Evolutionary conservation across 179 eudicot genomes (phyloP), one percentile per base, ranked within the genome.

Genomic region (Corrigiola litoralis): DNA sequence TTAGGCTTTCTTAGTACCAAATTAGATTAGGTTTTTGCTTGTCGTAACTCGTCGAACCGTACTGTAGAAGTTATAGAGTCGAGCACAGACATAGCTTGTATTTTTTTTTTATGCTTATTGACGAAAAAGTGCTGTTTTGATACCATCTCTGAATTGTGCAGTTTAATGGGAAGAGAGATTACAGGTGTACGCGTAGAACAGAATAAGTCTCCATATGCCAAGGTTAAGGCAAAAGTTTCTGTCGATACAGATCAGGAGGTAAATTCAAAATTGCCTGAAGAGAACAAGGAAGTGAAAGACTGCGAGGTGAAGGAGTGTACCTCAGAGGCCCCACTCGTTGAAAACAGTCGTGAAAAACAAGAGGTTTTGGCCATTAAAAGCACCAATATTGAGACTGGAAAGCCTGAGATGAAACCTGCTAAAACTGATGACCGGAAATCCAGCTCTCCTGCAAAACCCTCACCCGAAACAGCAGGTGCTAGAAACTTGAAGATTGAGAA

Each of bases 111-210:
- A 29, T 18, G 42, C 36, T 27, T 60, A 10, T 46, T 14, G n/a
- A 5, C 23, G 73, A 21, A 10, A 33, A 34, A 47, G 20, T 52
- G n/a, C 16, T 16, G 13, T 54, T 6, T 33, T 21, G 31, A 9
- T 16, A 23, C 53, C 9, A 21, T 7, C 38, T 29, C 23, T 38
- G 25, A 55, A 20, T 67, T 31, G 18, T 75, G 76, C 84, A 88
- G 96, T 76, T 69, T 54, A 69, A 89, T 92, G 98, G 96, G 92
- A 69, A 87, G 95, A 75, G 88, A 89, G 59, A 77, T 89, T 65
- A 67, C 88, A 33, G 92, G 96, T 52, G 58, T 84, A 62, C 82
- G 76, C 52, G 50, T 60, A 24, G 91, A 82, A 53, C 77, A 20
- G 38, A 69, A 79, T 69, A 80, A 73, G 67, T 68, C 90, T 50